Evolutionary conservation across 768 basidiomycete species (phyloP), one percentile per base, ranked within the genome.

Genomic region (Gymnopilus junonius): DNA sequence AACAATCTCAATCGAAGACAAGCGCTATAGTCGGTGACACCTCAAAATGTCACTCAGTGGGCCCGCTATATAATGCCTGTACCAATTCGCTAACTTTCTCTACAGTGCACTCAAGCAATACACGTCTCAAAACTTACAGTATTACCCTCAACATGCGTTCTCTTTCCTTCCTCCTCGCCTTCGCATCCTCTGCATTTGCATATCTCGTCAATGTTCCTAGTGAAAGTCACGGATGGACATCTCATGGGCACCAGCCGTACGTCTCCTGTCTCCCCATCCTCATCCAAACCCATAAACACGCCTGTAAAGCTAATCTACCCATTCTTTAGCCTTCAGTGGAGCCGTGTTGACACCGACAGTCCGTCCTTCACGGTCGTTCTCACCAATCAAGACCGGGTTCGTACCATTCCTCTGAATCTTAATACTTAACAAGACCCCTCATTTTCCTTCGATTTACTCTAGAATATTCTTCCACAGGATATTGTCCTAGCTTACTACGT

Each of bases 341-440:
- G 54, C 21, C 54, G 54, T 27, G 54, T 55, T 14, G 54, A 55
- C 3, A 55, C 54, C n/a, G 54, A 55, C 21, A 55, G 54, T 39
- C 37, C 54, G 4, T 25, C 37, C 14, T 55, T 55, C 25, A n/a
- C 34, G 4, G 54, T 40, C 2, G 54, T 55, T 3, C 54, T 55
- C 21, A 55, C 54, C 23, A 55, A 55, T 40, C 54, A 55, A 10
- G 54, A 55, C 23, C 37, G 54, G 2, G 54, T 55, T 21, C 21
- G 54, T 55, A 55, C 8, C 17, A 31, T 17, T n/a, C n/a, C n/a
- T n/a, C n/a, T n/a, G n/a, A n/a, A 17, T 34, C 14, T 0, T 55
- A 7, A 20, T 0, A 25, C 25, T 39, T 55, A 1, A 25, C 5
- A 17, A 17, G 7, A 1, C 20, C n/a, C 20, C n/a, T 11, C 3